phyloP scores from a whole-genome alignment of 495 filamentous ascomycete species.

The Penicillium riverlandense region DNA sequence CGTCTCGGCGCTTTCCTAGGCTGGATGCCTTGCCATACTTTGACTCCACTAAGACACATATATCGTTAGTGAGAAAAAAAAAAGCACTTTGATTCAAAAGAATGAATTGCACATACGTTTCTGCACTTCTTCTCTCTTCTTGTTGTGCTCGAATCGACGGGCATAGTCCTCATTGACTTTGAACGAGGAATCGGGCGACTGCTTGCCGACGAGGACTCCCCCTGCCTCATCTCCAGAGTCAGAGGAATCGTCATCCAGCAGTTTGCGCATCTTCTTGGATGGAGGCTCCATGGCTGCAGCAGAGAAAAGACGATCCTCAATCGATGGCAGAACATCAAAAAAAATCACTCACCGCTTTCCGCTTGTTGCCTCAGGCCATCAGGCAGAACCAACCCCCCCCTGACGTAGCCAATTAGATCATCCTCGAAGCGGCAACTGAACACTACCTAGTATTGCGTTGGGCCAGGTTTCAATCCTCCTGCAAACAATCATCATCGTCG shows the following conservation, averaged over 20 bases:
- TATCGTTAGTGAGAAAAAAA: slow-evolving; percentile 2
- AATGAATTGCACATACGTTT: slow-evolving; percentile 50
- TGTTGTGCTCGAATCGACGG: slow-evolving; percentile 87
- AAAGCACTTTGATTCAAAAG: neutral
- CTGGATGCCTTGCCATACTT: slow-evolving; percentile 59
- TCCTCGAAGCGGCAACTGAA: neutral
- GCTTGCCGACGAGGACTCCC: slow-evolving; percentile 31
- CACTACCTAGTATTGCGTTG: too few species aligned
- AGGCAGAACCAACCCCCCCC: slow-evolving; percentile 2
- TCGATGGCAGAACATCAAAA: slow-evolving; percentile 20
- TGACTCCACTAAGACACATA: slow-evolving; percentile 59
- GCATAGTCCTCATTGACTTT: slow-evolving; percentile 91
- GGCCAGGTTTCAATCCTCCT: too few species aligned
- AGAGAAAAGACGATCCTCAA: neutral
- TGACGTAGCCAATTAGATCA: slow-evolving; percentile 42
- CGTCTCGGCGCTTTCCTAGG: slow-evolving; percentile 24
- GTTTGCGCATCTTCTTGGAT: slow-evolving; percentile 36
- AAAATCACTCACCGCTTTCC: slow-evolving; percentile 21
- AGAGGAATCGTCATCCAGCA: slow-evolving; percentile 48
- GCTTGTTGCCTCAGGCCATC: too few species aligned
- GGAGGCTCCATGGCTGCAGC: slow-evolving; percentile 34
- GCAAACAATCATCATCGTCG: slow-evolving; percentile 2
- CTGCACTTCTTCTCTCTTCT: slow-evolving; percentile 86
- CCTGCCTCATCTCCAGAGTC: slow-evolving; percentile 49
- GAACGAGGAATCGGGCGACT: slow-evolving; percentile 37